These are phyloP conservation scores for Barnettozyma sp. DNA, from an alignment of 805 yeast genomes.

Conservation along the genomic window DNA sequence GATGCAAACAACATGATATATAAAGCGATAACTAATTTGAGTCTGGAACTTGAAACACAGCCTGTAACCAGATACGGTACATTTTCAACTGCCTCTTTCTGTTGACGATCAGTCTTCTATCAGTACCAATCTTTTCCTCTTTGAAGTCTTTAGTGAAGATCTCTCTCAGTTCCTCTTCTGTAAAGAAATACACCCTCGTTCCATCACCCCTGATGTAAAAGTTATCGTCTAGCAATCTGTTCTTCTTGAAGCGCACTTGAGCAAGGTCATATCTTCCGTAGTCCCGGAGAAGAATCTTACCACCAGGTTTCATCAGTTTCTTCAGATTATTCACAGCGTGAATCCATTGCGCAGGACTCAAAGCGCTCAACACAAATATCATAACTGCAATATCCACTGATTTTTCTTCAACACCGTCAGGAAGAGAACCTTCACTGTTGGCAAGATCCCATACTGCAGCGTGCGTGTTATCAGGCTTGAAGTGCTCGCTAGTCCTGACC, in stretches of 20 bases:
- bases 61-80: slow-evolving; percentile 97
- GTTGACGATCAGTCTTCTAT: slow-evolving; percentile 84
- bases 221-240: slow-evolving; percentile 80
- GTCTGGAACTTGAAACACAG: slow-evolving; percentile 54
- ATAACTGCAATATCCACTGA: slow-evolving; percentile 89
- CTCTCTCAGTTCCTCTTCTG: slow-evolving; percentile 80
- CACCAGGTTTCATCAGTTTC: slow-evolving; percentile 85
- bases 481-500: slow-evolving; percentile 59
- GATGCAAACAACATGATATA: slow-evolving; percentile 25
- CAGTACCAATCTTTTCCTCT: slow-evolving; percentile 80
- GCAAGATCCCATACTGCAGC: slow-evolving; percentile 97
- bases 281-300: slow-evolving; percentile 81
- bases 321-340: slow-evolving; percentile 67
- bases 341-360: slow-evolving; percentile 87
- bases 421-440: slow-evolving; percentile 62
- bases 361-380: slow-evolving; percentile 90
- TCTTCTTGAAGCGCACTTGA: slow-evolving; percentile 87
- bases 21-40: not conserved
- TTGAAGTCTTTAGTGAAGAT: slow-evolving; percentile 61
- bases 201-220: slow-evolving; percentile 98
- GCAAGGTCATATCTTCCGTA: slow-evolving; percentile 96
- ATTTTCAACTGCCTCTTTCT: slow-evolving; percentile 88
- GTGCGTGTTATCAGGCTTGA: slow-evolving; percentile 53
- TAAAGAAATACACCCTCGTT: slow-evolving; percentile 93
- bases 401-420: slow-evolving; percentile 74